phyloP scores from a whole-genome alignment of 805 yeast species.

The Schizosaccharomyces lindneri region DNA sequence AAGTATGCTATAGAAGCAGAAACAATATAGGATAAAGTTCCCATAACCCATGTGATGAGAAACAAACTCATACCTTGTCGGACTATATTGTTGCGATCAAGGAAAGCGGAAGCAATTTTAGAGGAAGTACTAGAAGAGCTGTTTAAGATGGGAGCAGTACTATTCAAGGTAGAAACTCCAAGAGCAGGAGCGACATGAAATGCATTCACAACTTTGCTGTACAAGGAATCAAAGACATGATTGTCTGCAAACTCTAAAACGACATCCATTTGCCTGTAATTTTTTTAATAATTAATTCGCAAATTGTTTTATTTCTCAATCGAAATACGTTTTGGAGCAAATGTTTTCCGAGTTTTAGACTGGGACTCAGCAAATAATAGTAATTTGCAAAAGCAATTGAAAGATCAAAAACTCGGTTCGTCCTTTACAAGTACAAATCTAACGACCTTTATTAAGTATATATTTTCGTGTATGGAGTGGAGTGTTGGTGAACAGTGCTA shows the following conservation, averaged over 20 bases:
- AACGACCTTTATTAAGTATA: too few species aligned
- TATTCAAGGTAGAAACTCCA: not conserved
- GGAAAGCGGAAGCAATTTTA: slow-evolving; percentile 1
- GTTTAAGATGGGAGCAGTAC: not conserved
- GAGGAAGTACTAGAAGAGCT: not conserved
- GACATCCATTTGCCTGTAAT: slow-evolving; percentile 52
- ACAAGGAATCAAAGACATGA: slow-evolving; percentile 45
- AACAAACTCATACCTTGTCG: slow-evolving; percentile 51
- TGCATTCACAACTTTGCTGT: slow-evolving; percentile 29
- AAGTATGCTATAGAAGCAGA: slow-evolving; percentile 58
- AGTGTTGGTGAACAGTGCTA: too few species aligned
- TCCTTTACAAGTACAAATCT: too few species aligned
- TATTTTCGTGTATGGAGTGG: too few species aligned
- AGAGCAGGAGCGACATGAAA: not conserved
- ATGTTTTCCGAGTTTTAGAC: too few species aligned
- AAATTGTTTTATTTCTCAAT: too few species aligned
- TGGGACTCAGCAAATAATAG: too few species aligned
- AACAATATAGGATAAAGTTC: slow-evolving; percentile 54
- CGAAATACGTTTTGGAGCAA: too few species aligned
- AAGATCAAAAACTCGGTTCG: too few species aligned
- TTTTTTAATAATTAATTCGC: not conserved
- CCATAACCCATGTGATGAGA: slow-evolving; percentile 51
- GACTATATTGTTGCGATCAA: slow-evolving; percentile 45
- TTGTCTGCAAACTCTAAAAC: slow-evolving; percentile 62
- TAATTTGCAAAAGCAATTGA: too few species aligned